Base-by-base conservation (phyloP, 176 grass and related monocot genomes). In the Eragrostis nindensis region DNA sequence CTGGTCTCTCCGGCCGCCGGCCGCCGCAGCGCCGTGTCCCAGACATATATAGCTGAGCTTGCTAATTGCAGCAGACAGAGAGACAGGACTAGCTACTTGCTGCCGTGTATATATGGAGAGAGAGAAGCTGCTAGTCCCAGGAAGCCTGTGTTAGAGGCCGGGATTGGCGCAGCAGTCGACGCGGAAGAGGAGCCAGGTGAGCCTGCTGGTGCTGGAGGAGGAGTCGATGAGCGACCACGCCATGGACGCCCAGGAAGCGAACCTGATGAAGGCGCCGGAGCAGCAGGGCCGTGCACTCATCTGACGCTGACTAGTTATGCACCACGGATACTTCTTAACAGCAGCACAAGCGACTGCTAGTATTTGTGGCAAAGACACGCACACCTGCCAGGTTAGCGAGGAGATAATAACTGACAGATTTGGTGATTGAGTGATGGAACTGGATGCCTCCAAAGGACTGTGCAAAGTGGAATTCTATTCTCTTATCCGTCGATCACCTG, bases 151-250 rank as follows among this genome's bases (percentile, higher is more conserved):
- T 64, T 91, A 89, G 80, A 91, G 70, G 17, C 1, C 25, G 0
- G 50, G 60, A 82, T 86, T 65, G 52, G 62, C 68, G 50, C 50
- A 53, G 61, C 57, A 41, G 61, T 83, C 36, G 53, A 86, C 75
- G 50, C 84, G 47, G 73, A 86, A 90, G 46, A 94, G 87, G 76
- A 92, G 84, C 86, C 88, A 89, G n/a, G 73, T 76, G 47, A 89
- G n/a, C n/a, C n/a, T 76, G 64, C 66, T 72, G 2, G 84, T 86
- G 65, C 29, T 91, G 86, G 77, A 80, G 68, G 49, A n/a, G n/a
- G n/a, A n/a, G n/a, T n/a, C n/a, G n/a, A n/a, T n/a, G n/a, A n/a
- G 81, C 62, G 56, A 81, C 63, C 88, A 45, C 53, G 86, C 86
- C 94, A 89, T 91, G 81, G 76, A 62, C 41, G 84, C 36, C 50